These are phyloP conservation scores for Scedosporium boydii DNA, from an alignment of 2,329 filamentous ascomycete species.

Conservation along the genomic window DNA sequence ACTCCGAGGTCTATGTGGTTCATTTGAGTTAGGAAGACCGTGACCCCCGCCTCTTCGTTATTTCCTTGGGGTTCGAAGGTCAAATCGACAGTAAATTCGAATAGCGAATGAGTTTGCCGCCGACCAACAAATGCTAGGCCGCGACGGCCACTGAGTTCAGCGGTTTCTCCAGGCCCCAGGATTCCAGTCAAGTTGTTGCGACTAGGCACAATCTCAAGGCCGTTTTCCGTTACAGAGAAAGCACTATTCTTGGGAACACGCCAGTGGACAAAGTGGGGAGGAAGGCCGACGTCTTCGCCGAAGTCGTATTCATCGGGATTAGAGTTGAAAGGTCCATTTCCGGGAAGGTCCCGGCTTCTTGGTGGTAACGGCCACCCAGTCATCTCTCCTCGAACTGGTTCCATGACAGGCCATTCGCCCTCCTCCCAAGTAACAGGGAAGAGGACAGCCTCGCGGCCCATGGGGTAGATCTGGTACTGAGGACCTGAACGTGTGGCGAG, in stretches of 20 bases:
- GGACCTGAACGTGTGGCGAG: constrained; percentile 35
- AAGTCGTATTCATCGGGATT: constrained; percentile 31
- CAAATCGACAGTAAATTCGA: constrained; percentile 38
- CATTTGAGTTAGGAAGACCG: constrained; percentile 41
- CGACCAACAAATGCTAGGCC: constrained; percentile 43
- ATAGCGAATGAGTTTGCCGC: constrained; percentile 44
- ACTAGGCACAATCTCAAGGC: constrained; percentile 14
- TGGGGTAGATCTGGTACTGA: constrained; percentile 32
- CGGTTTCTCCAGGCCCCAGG: not conserved
- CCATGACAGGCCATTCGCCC: constrained; percentile 36
- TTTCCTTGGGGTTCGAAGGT: constrained; percentile 25
- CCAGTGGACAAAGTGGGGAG: constrained; percentile 36
- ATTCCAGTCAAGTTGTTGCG: constrained; percentile 13
- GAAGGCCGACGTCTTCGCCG: constrained; percentile 21
- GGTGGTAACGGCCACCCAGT: constrained; percentile 28
- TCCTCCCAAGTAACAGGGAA: constrained; percentile 39
- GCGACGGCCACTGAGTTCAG: constrained; percentile 21
- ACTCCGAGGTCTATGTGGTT: constrained; percentile 40
- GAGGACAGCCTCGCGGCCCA: constrained; percentile 45
- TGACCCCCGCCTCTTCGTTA: constrained; percentile 42
- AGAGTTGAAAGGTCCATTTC: constrained; percentile 22
- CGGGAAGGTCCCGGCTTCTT: constrained; percentile 17
- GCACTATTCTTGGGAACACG: constrained; percentile 28
- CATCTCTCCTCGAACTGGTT: constrained; percentile 18
- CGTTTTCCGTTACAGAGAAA: constrained; percentile 25